Base-by-base conservation (phyloP, 208 protist species). In the Trypanosomatidae sp. region DNA sequence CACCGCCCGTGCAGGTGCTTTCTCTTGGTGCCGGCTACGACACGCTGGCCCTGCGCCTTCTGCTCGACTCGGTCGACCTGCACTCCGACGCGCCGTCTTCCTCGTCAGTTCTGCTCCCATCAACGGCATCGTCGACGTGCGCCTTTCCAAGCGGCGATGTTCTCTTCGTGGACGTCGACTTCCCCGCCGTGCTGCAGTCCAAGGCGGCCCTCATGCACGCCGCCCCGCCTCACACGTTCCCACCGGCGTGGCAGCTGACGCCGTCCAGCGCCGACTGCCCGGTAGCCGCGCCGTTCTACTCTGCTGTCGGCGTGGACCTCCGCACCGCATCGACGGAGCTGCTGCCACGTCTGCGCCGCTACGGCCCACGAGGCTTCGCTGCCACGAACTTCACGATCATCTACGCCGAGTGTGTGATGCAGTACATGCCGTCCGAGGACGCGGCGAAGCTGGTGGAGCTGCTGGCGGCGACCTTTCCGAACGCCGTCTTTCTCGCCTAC, bases 371-470 rank as follows among this genome's bases (percentile, higher is more conserved):
- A 0, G 66, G 55, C 30, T 89, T 97, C 66, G 76, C 80, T 25
- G 19, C 80, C 0, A 30, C 50, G 0, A 52, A 80, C 53, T 86
- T 88, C 3, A 96, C 91, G 8, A 77, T 97, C 68, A 79, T 97
- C n/a, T 96, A 92, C 74, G 93, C 93, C 13, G 91, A 97, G 80
- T 97, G 93, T 60, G 90, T 97, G 15, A 94, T 95, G 87, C 93
- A 97, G 81, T 97, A 97, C 82, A 92, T 97, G 87, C 87, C 89
- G 13, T 62, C 82, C 6, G 77, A 81, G 33, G 78, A 82, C 36
- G 77, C 90, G n/a, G 43, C 79, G 22, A 62, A 69, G 25, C 83
- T 97, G 22, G 73, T 97, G 13, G 75, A 69, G 7, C 74, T 71
- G 36, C 73, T 97, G 28, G 82, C 89, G 0, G 5, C 50, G 2